phyloP scores from a whole-genome alignment of 495 filamentous ascomycete species.

The Penicillium canescens region DNA sequence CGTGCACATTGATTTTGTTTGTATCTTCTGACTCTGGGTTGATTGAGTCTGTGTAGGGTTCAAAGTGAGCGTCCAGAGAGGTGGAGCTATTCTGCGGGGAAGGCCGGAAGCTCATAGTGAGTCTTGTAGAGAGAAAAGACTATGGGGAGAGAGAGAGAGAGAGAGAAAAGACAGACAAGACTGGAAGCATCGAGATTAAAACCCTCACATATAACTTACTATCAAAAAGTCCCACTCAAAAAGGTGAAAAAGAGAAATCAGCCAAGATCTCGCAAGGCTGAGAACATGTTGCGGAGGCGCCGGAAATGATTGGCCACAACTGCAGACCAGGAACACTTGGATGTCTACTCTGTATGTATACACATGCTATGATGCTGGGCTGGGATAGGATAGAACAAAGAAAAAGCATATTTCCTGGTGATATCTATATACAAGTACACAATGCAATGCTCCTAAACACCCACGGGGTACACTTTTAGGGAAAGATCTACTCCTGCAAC shows the following conservation, averaged over 20 bases:
- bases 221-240: no score
- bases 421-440: conserved; percentile 29
- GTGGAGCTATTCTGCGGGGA: conserved; percentile 1
- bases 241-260: background rate
- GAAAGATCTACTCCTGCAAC: conserved; percentile 45
- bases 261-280: background rate
- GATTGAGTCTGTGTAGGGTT: conserved; percentile 23
- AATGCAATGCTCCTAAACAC: conserved; percentile 33
- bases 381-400: conserved; percentile 3
- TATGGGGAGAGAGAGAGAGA: background rate
- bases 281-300: conserved; percentile 18
- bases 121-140: background rate
- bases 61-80: conserved; percentile 8
- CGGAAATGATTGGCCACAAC: conserved; percentile 18
- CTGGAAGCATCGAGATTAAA: background rate
- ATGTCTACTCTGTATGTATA: background rate
- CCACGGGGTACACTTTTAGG: conserved; percentile 24
- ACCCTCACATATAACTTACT: no score
- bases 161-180: background rate
- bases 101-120: background rate
- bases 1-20: conserved; percentile 5
- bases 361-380: background rate
- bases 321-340: no score
- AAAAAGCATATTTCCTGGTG: conserved; percentile 14
- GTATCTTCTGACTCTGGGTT: conserved; percentile 1